These are phyloP conservation scores for Trichoderma reesei DNA, from an alignment of 495 filamentous ascomycete species.

Conservation along the genomic window DNA sequence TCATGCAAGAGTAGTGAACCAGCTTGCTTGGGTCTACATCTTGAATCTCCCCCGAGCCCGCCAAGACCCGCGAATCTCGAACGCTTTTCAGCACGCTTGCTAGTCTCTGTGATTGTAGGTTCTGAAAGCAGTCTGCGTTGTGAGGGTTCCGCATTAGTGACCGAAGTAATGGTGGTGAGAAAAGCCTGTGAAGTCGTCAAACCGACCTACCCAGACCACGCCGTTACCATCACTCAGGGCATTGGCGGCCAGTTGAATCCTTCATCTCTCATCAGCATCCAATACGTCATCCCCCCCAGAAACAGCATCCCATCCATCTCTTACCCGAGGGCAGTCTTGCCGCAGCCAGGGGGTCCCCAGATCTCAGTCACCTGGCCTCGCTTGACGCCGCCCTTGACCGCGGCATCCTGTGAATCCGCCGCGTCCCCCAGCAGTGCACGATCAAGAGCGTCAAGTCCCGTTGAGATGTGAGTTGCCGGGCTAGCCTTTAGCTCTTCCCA, in stretches of 20 bases:
- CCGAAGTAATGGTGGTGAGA: neutral
- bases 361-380: slow-evolving; percentile 79
- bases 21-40: slow-evolving; percentile 11
- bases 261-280: slow-evolving; percentile 22
- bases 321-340: slow-evolving; percentile 80
- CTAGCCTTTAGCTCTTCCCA: slow-evolving; percentile 51
- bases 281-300: neutral
- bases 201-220: slow-evolving; percentile 83
- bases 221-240: slow-evolving; percentile 49
- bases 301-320: neutral
- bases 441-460: slow-evolving; percentile 57
- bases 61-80: slow-evolving; percentile 13
- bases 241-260: slow-evolving; percentile 58
- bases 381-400: slow-evolving; percentile 45
- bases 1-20: slow-evolving; percentile 34
- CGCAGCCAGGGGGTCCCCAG: slow-evolving; percentile 78
- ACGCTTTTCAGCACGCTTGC: slow-evolving; percentile 10
- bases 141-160: neutral
- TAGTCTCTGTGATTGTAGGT: neutral
- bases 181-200: neutral
- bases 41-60: neutral
- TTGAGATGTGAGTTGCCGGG: slow-evolving; percentile 47
- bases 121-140: slow-evolving; percentile 9
- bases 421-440: slow-evolving; percentile 29
- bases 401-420: slow-evolving; percentile 14